Conservation (phyloP, 108 stramenopile species). For the Discostella pseudostelligera region DNA sequence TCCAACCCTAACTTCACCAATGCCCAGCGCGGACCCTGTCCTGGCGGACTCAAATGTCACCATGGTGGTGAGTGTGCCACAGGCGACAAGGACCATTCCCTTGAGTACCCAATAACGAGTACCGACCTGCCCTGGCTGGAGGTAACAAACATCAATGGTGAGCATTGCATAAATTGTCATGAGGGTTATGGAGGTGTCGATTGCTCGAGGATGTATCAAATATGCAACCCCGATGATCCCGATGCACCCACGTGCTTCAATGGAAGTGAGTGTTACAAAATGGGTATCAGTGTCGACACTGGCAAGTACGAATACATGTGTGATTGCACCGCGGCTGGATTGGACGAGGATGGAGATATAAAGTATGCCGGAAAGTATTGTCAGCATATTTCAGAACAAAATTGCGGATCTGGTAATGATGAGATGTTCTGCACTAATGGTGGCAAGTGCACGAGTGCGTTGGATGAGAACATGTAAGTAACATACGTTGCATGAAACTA, state of each 20-base stretch:
- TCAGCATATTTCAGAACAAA: constrained; percentile 30
- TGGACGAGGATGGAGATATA: neutral
- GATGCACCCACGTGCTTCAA: constrained; percentile 36
- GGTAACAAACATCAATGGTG: constrained; percentile 32
- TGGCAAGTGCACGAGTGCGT: constrained; percentile 17
- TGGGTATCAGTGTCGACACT: constrained; percentile 9
- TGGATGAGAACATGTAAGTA: constrained; percentile 10
- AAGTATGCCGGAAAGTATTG: constrained; percentile 39
- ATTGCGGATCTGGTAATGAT: constrained; percentile 17
- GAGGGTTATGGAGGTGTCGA: constrained; percentile 40
- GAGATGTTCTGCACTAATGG: constrained; percentile 48
- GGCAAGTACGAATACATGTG: constrained; percentile 32
- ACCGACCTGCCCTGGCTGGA: constrained; percentile 38
- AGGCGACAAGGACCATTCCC: constrained; percentile 26
- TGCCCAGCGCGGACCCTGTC: neutral
- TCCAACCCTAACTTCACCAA: neutral
- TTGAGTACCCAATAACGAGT: neutral
- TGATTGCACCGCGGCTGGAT: constrained; percentile 27
- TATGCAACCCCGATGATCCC: constrained; percentile 27
- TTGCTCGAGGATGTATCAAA: constrained; percentile 22
- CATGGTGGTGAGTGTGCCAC: constrained; percentile 6
- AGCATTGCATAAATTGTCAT: constrained; percentile 39
- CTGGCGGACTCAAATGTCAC: neutral
- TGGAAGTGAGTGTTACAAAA: constrained; percentile 26
- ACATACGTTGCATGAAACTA: too few species aligned